Base-by-base conservation (phyloP, 805 yeast species). In the Saccharomycopsis olivae region DNA sequence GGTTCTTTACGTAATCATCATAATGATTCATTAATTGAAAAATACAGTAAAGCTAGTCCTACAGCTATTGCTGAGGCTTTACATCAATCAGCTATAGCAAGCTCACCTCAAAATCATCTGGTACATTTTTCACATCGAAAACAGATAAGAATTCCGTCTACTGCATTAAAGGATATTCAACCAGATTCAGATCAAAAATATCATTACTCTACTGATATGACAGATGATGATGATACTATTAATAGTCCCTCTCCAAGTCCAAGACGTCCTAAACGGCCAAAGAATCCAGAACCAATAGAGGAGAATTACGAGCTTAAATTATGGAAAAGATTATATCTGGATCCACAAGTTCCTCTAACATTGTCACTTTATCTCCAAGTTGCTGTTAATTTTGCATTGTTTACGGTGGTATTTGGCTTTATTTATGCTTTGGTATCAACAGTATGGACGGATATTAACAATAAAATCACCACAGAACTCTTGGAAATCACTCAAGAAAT, bases 351-450 rank as follows among this genome's bases (percentile, higher is more conserved):
- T 8, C 88, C 88, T 0, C 69, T 69, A 44, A 65, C 75, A 9
- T 51, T 78, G 14, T 72, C 79, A 18, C 51, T 77, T 23, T 84
- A 80, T 51, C 57, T 83, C 10, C 89, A 81, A 50, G 62, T 84
- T 2, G 39, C 70, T 1, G 68, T 78, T 57, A 81, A 84, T 48
- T 54, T 71, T 1, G 51, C 69, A 3, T 58, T 84, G 30, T 62
- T 75, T 17, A 54, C 69, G 0, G 55, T 72, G 3, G 51, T 78
- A n/a, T 47, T 75, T 1, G 78, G 69, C 52, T 59, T 77, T 19
- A 58, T 75, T 2, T 18, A 14, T n/a, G n/a, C 19, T 13, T n/a
- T 35, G n/a, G 14, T 35, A 8, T 19, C 13, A 29, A 35, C 38
- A 14, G 19, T 35, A 2, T 64, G 60, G 43, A 57, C 63, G 48